Conservation (phyloP, 2,329 filamentous ascomycete species). For the Tolypocladium guangdongense region DNA sequence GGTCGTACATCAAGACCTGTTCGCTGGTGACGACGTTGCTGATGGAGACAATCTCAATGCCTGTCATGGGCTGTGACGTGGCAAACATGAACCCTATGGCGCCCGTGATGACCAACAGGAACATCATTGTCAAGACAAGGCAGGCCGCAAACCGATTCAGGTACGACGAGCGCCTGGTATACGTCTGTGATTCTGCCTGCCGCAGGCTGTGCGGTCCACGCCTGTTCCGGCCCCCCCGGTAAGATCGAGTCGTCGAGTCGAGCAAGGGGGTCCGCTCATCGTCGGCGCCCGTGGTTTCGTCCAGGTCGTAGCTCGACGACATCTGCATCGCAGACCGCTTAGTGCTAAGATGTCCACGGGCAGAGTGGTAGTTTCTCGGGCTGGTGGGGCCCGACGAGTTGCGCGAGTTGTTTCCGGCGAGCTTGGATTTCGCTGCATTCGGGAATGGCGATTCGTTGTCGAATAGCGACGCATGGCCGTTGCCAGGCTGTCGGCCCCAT, state of each 20-base stretch:
- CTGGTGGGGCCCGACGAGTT: conserved; percentile 61
- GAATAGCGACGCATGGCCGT: conserved; percentile 59
- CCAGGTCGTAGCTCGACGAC: conserved; percentile 62
- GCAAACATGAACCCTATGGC: conserved; percentile 84
- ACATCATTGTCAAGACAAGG: conserved; percentile 68
- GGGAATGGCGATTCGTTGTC: conserved; percentile 72
- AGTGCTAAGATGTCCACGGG: conserved; percentile 20
- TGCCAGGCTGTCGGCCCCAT: conserved; percentile 59
- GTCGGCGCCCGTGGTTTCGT: conserved; percentile 68
- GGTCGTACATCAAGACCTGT: conserved; percentile 88
- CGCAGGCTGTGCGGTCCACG: conserved; percentile 46
- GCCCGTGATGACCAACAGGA: conserved; percentile 73
- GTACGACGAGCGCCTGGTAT: conserved; percentile 51
- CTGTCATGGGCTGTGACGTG: conserved; percentile 74
- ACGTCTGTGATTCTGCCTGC: conserved; percentile 64
- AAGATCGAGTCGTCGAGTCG: conserved; percentile 45
- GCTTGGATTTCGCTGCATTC: conserved; percentile 52
- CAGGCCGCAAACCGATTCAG: conserved; percentile 73
- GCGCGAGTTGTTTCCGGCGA: conserved; percentile 43
- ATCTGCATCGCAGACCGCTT: conserved; percentile 48
- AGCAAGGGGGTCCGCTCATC: conserved; percentile 84
- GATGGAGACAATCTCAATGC: conserved; percentile 70
- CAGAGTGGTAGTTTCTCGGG: conserved; percentile 43
- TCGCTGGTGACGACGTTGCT: conserved; percentile 87
- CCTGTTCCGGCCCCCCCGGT: conserved; percentile 46